Percentiles rank a stretch among this genome's conserved stretches.
phyloP scores from a whole-genome alignment of 2,329 filamentous ascomycete genomes.

The Cladosporium austrohemisphaericum region DNA sequence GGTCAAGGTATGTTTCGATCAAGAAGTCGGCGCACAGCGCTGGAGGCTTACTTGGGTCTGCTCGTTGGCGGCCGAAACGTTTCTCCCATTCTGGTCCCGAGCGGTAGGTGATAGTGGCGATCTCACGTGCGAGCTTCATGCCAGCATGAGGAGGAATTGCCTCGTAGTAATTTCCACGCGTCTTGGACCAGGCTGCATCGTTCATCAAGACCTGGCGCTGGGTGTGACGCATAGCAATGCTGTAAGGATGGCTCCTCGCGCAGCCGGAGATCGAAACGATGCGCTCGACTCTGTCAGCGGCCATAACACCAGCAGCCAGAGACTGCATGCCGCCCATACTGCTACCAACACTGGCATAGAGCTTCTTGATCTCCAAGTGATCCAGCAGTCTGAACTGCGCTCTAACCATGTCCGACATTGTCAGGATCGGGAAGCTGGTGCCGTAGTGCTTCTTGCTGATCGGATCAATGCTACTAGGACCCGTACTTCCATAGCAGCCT shows the following conservation, averaged over 20 bases:
- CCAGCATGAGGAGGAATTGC: slow-evolving; percentile 85
- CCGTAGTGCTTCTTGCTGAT: slow-evolving; percentile 85
- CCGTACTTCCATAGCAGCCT: slow-evolving; percentile 93
- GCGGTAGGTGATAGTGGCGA: slow-evolving; percentile 94
- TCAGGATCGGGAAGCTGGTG: slow-evolving; percentile 91
- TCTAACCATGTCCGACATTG: slow-evolving; percentile 95
- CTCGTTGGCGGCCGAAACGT: slow-evolving; percentile 81
- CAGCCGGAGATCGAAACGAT: slow-evolving; percentile 91
- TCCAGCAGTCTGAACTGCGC: slow-evolving; percentile 91
- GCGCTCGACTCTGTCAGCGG: slow-evolving; percentile 74
- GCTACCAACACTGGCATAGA: slow-evolving; percentile 89
- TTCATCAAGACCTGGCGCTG: slow-evolving; percentile 98
- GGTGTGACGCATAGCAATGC: slow-evolving; percentile 96
- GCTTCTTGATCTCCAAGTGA: slow-evolving; percentile 66
- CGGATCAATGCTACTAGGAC: slow-evolving; percentile 82
- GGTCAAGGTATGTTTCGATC: slow-evolving; percentile 96
- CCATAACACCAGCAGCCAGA: slow-evolving; percentile 78
- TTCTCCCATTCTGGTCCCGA: slow-evolving; percentile 97
- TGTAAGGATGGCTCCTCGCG: slow-evolving; percentile 91
- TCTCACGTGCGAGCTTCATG: slow-evolving; percentile 97
- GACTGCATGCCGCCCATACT: slow-evolving; percentile 99
- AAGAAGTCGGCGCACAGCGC: slow-evolving; percentile 96
- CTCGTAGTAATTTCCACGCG: slow-evolving; percentile 83
- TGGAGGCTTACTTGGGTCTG: slow-evolving; percentile 79
- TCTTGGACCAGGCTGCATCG: slow-evolving; percentile 81